A percentile compares a stretch with the other conserved stretches of the same genome.
Evolutionary conservation across 75 land plant genomes (phyloP).

Genomic region (Cunninghamia lanceolata): DNA sequence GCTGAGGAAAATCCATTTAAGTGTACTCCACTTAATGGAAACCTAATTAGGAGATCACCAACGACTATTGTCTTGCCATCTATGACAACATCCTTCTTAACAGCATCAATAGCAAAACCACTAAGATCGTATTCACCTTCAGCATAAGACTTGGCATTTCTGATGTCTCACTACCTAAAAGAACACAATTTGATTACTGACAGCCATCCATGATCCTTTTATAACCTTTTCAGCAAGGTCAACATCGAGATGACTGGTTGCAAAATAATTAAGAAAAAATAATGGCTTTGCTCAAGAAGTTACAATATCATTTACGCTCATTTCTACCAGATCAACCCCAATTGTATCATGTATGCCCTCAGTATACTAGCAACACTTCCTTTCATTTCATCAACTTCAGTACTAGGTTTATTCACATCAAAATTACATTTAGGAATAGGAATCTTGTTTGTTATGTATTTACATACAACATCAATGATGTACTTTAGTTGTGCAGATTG

Average conservation of each 20-base stretch:
- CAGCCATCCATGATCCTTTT: slow-evolving; percentile 97
- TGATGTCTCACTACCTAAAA: slow-evolving; percentile 97
- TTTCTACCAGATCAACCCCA: slow-evolving; percentile 96
- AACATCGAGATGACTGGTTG: slow-evolving; percentile 92
- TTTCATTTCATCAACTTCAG: no score
- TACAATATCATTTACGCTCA: slow-evolving; percentile 98
- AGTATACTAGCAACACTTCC: no score
- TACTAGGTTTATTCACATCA: no score
- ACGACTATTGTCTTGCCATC: slow-evolving; percentile 70
- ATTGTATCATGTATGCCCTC: slow-evolving; percentile 93
- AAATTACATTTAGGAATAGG: no score
- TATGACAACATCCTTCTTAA: slow-evolving; percentile 83
- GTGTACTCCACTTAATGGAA: slow-evolving; percentile 96
- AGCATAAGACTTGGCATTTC: slow-evolving; percentile 97
- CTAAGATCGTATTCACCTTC: slow-evolving; percentile 96
- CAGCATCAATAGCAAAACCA: slow-evolving; percentile 95
- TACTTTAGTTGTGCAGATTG: no score
- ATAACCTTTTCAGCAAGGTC: slow-evolving; percentile 96
- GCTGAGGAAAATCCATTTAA: slow-evolving; percentile 98
- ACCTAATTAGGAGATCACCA: slow-evolving; percentile 88
- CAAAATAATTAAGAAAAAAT: slow-evolving; percentile 95
- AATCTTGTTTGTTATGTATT: no score
- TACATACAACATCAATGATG: no score
- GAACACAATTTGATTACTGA: slow-evolving; percentile 80
- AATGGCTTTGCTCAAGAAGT: slow-evolving; percentile 96